Base-by-base conservation (phyloP, 2,329 filamentous ascomycete species). In the Alternaria gaisen region DNA sequence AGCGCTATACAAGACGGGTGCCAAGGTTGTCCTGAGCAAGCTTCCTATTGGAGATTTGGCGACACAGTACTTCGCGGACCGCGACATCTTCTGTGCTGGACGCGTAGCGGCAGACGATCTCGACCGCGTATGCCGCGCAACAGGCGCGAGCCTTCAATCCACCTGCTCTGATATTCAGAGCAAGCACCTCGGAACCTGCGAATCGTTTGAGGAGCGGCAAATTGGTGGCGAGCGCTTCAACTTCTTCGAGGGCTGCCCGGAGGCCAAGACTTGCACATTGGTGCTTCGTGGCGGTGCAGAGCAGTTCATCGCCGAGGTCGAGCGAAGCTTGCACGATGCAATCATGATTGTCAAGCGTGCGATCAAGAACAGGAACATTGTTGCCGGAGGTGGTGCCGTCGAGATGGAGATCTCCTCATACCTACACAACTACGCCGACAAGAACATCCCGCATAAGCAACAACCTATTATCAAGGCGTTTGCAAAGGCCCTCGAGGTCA, bases 261-360 rank as follows among this genome's bases (percentile, higher is more conserved):
- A 90, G 75, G 94, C 95, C 67, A 97, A 97, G 87, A 98, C 95
- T 1, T 99, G 95, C 86, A 99, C 95, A 10, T 85, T 99, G 20
- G 89, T 99, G 41, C 90, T 99, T 65, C 92, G 95, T 76, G 95
- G 95, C 75, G 95, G 95, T 68, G 95, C 95, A 36, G 95, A 99
- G 84, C 95, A 99, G 80, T 99, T 99, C 83, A 99, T 99, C 73
- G 95, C 95, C 60, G 95, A 99, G 81, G 95, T 97, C 2, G 95
- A 99, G 85, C 92, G 95, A 67, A 97, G 93, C 77, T 87, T 99
- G 69, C 95, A 99, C 85, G 95, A 99, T 76, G 95, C 95, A 72
- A 98, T 99, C 82, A 99, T 99, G 95, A 97, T 99, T 75, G 95
- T 99, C 77, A 98, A 98, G 88, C 93, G 96, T 64, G 93, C 95